These are phyloP conservation scores for Calonectria fujianensis DNA, from an alignment of 2,329 filamentous ascomycete species.

Conservation along the genomic window DNA sequence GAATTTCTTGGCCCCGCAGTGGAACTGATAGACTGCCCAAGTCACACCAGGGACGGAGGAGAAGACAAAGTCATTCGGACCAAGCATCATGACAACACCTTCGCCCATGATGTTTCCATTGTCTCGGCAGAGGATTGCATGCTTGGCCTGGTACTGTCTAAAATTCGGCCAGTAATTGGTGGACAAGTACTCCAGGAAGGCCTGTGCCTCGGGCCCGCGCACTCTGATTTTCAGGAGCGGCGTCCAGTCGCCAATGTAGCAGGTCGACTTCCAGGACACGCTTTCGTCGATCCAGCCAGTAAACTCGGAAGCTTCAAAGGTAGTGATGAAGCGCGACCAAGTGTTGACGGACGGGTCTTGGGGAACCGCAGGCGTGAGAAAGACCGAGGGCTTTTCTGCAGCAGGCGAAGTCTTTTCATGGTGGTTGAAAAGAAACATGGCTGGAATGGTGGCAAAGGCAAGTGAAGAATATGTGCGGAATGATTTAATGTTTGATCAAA, in stretches of 20 bases:
- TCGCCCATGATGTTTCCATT: conserved; percentile 23
- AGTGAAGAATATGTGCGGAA: background rate
- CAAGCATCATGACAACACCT: conserved; percentile 11
- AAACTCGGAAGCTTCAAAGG: conserved; percentile 17
- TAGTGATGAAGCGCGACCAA: conserved; percentile 12
- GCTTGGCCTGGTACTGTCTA: conserved; percentile 15
- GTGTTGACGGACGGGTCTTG: conserved; percentile 7
- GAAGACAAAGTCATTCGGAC: background rate
- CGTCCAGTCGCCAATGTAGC: conserved; percentile 38
- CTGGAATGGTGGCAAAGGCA: background rate
- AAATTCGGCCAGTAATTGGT: conserved; percentile 4
- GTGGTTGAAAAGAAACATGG: background rate
- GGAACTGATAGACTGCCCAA: conserved; percentile 15
- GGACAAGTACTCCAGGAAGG: conserved; percentile 29
- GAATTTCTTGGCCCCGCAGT: background rate
- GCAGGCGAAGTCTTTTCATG: background rate
- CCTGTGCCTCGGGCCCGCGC: conserved; percentile 25
- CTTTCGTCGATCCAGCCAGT: conserved; percentile 31
- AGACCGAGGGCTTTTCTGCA: background rate
- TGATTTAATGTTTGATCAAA: background rate
- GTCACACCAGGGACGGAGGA: conserved; percentile 3
- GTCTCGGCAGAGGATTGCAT: conserved; percentile 8
- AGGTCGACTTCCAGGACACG: conserved; percentile 30
- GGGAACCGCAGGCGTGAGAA: background rate
- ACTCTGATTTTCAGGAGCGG: conserved; percentile 28